Conservation (phyloP, 1,284 basidiomycete species). For the Ganoderma lucidum region DNA sequence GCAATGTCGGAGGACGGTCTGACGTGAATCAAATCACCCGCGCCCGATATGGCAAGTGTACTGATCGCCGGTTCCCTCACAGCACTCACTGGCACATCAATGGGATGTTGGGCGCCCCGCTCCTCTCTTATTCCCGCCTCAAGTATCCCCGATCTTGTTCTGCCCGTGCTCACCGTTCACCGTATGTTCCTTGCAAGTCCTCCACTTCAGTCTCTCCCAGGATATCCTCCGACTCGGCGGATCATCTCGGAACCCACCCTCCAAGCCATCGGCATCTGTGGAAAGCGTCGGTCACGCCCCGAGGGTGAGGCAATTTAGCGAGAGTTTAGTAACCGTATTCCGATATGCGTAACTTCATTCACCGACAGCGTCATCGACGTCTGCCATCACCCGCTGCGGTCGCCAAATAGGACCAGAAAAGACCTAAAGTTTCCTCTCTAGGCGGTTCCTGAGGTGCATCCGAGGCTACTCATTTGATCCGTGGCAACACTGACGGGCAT, state of each 20-base stretch:
- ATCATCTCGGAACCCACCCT: not conserved
- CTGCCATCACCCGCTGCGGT: not conserved
- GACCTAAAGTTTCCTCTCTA: not conserved
- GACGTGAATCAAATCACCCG: slow-evolving; percentile 15
- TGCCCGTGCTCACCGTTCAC: not conserved
- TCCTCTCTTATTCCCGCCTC: not conserved
- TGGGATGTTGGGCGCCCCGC: not conserved
- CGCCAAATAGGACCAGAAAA: not conserved
- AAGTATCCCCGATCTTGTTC: not conserved
- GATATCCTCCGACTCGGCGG: not conserved
- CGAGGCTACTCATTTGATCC: not conserved
- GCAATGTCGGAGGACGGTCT: not conserved
- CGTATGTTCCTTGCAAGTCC: not conserved
- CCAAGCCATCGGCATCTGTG: not conserved
- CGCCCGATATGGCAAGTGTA: not conserved
- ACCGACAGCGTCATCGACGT: not conserved
- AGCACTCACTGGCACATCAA: not conserved
- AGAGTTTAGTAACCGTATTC: not conserved
- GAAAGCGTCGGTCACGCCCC: not conserved
- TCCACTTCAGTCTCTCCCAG: not conserved
- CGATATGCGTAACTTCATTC: not conserved
- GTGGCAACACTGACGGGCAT: not conserved
- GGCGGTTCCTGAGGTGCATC: not conserved
- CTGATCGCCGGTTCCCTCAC: not conserved
- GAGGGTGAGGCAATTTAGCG: not conserved